Conservation (phyloP, 495 filamentous ascomycete species). For the Talaromyces stipitatus region DNA sequence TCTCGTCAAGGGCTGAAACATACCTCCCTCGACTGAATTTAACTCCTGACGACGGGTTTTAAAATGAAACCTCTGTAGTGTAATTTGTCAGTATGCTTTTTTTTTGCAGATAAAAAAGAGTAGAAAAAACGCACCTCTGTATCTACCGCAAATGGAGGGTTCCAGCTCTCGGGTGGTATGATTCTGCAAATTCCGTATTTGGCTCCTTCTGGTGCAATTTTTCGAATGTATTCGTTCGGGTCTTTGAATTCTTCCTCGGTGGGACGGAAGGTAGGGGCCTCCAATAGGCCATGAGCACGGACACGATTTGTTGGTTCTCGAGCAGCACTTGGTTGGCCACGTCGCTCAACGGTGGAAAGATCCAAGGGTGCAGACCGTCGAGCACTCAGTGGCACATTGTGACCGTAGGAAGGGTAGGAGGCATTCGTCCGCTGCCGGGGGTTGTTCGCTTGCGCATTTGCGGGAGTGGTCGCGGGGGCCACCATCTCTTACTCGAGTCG, state of each 20-base stretch:
- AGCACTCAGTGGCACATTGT: constrained; percentile 60
- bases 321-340: constrained; percentile 66
- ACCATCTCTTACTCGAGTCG: constrained; percentile 31
- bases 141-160: constrained; percentile 90
- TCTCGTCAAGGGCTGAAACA: constrained; percentile 36
- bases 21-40: constrained; percentile 98
- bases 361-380: constrained; percentile 69
- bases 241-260: constrained; percentile 93
- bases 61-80: constrained; percentile 82
- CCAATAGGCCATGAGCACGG: constrained; percentile 74
- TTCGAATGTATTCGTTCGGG: constrained; percentile 84
- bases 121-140: constrained; percentile 63
- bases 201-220: constrained; percentile 73
- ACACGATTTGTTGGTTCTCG: constrained; percentile 69
- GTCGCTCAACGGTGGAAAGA: constrained; percentile 82
- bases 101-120: background rate
- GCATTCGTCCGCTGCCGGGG: constrained; percentile 32
- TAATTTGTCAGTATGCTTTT: background rate
- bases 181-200: constrained; percentile 93
- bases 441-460: constrained; percentile 26
- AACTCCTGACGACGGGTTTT: constrained; percentile 93
- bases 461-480: constrained; percentile 43
- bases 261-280: constrained; percentile 87
- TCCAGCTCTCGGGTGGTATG: constrained; percentile 88
- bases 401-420: constrained; percentile 39